Percentiles rank a stretch among this genome's conserved stretches.
phyloP scores from a whole-genome alignment of 202 grass and related monocot genomes.

The Setaria viridis region DNA sequence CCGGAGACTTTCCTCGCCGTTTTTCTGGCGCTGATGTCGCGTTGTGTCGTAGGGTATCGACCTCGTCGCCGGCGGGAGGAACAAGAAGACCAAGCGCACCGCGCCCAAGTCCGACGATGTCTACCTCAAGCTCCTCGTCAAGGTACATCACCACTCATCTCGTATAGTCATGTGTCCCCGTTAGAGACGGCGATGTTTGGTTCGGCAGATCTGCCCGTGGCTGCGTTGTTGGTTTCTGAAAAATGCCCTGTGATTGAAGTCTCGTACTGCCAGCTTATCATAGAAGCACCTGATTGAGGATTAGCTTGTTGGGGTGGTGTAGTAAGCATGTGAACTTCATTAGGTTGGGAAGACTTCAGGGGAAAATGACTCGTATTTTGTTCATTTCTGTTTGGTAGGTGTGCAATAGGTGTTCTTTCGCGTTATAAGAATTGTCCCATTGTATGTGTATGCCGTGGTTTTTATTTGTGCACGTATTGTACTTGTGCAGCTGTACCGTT shows the following conservation, averaged over 20 bases:
- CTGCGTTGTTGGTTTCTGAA: not conserved
- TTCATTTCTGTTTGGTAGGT: constrained; percentile 39
- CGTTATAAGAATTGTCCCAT: not conserved
- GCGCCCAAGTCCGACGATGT: constrained; percentile 89
- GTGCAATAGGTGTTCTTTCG: too few species aligned
- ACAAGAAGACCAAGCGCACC: constrained; percentile 86
- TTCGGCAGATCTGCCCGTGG: constrained; percentile 20
- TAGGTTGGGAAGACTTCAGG: not conserved
- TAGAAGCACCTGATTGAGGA: not conserved
- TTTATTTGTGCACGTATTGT: not conserved
- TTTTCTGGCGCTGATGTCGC: not conserved
- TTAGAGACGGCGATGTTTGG: not conserved
- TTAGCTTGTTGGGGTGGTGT: not conserved
- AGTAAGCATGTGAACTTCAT: not conserved
- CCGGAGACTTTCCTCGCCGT: rapidly evolving
- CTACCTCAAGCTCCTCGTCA: constrained; percentile 92
- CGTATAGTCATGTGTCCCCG: not conserved
- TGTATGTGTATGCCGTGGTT: not conserved
- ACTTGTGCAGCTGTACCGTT: constrained; percentile 68
- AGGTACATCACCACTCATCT: constrained; percentile 39
- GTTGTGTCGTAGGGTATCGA: constrained; percentile 70
- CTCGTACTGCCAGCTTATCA: too few species aligned
- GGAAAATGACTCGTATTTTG: not conserved
- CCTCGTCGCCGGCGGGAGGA: constrained; percentile 81
- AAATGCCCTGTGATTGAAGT: not conserved